Base-by-base conservation (phyloP, 768 basidiomycete species). In the Flagelloscypha sp. region DNA sequence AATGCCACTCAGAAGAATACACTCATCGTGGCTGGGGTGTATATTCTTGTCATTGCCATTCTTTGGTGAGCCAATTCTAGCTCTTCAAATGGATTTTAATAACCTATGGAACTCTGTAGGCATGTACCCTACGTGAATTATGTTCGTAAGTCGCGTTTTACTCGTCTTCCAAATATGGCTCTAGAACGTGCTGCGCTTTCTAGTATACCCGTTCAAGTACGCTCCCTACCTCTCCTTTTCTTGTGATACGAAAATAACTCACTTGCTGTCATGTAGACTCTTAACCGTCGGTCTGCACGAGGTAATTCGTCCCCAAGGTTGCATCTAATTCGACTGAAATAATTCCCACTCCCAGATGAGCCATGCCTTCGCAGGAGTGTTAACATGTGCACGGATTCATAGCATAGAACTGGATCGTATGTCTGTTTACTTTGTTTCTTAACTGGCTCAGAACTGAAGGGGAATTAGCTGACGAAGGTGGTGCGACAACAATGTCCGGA, bases 121-220 rank as follows among this genome's bases (percentile, higher is more conserved):
- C 85, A 87, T 69, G 67, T 86, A 30, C 85, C 84, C 7, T 63
- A 74, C 48, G 56, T 89, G 43, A 81, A 74, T 36, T 59, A 65
- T 44, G 76, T 89, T 45, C 76, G 87, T 30, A 15, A 25, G 11
- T 24, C 13, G 18, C 28, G 9, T 38, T 33, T 27, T 20, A 16
- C 11, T 35, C 10, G 9, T 6, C 18, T 6, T 33, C 41, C 27
- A 33, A n/a, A 33, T 16, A 33, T 45, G 13, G 34, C 35, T 23
- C 37, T 55, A 27, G 49, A 17, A 22, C 24, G 12, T 36, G 22
- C 24, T 12, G 29, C 34, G 17, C 30, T n/a, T n/a, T n/a, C n/a
- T 24, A 89, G 86, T 90, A 51, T 90, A 90, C 55, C 88, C 87
- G 4, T 90, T 90, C 73, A 90, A 90, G 87, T 87, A 59, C 59